Base-by-base conservation (phyloP, 805 yeast genomes). In the Sugiyamaella marilandica region DNA sequence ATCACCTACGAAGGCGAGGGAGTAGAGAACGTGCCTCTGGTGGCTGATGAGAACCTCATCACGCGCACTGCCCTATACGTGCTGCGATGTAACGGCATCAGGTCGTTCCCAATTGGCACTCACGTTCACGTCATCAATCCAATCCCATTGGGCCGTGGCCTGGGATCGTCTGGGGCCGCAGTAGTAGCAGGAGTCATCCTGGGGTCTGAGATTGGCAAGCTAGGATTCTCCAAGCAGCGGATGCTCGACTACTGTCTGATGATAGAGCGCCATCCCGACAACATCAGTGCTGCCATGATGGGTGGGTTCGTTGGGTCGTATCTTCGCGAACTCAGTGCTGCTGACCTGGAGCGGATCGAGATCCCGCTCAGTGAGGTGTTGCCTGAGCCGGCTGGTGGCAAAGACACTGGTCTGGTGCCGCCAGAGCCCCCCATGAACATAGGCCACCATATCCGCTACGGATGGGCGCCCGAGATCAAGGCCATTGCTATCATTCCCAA, bases 191-290 rank as follows among this genome's bases (percentile, higher is more conserved):
- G 99, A 65, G 95, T 87, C 10, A 75, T 90, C 72, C 75, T 94
- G 43, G 99, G 95, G 46, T 87, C 87, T 65, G 92, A 84, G 59
- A 76, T 91, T 33, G 97, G 94, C 36, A 75, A 80, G 48, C 74
- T 92, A 34, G 81, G 80, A 1, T 80, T 90, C 55, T 72, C 83
- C 47, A 91, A 86, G 70, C 84, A 81, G 62, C 78, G 98, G 62
- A 79, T 94, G 83, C 75, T 94, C 62, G 99, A 94, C 70, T 94
- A 87, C 74, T 89, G 97, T 69, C 77, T 94, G 62, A 87, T 94
- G 94, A 91, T 94, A 60, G 99, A 94, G 74, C 83, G 98, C 68
- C 99, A 94, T 65, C 99, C 99, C 34, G 99, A 94, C 71, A 94
- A 94, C 70, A 91, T 94, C 64, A 89, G 97, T 10, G 99, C 99